These are phyloP conservation scores for Aspergillus arachidicola DNA, from an alignment of 2,329 filamentous ascomycete genomes.

Conservation along the genomic window DNA sequence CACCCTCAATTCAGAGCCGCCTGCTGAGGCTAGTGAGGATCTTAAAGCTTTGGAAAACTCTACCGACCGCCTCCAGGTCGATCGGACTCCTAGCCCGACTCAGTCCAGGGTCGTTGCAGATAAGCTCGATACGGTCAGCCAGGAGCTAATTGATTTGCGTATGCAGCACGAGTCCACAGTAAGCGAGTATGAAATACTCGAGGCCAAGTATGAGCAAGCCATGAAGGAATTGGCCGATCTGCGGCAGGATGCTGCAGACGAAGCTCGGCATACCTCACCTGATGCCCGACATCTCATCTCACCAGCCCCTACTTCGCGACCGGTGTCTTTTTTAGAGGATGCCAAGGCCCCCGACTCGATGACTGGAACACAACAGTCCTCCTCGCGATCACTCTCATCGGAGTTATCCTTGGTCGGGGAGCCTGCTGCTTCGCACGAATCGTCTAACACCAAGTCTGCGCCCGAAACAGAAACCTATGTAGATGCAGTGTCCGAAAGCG, in stretches of 20 bases:
- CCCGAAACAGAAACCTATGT: conserved; percentile 28
- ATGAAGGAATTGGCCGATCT: conserved; percentile 79
- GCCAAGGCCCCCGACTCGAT: conserved; percentile 71
- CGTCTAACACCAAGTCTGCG: conserved; percentile 60
- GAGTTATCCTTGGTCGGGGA: conserved; percentile 88
- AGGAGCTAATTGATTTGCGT: conserved; percentile 86
- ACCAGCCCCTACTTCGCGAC: conserved; percentile 53
- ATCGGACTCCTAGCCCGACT: conserved; percentile 66
- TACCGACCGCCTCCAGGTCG: conserved; percentile 30
- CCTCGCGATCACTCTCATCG: conserved; percentile 88
- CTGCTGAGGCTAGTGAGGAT: conserved; percentile 32
- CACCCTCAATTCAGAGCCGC: conserved; percentile 1
- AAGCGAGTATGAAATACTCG: conserved; percentile 77
- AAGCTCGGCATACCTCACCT: conserved; percentile 65
- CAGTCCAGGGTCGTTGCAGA: conserved; percentile 86
- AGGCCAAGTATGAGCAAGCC: conserved; percentile 88
- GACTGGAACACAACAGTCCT: conserved; percentile 69
- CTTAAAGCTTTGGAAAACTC: conserved; percentile 40
- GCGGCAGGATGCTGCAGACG: conserved; percentile 76
- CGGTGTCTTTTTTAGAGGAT: conserved; percentile 84
- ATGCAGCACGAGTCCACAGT: conserved; percentile 87
- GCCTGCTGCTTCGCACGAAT: conserved; percentile 67
- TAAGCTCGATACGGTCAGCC: conserved; percentile 86
- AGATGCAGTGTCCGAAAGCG: conserved; percentile 31
- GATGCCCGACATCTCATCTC: conserved; percentile 45